Evolutionary conservation across 2,329 filamentous ascomycete species (phyloP), one percentile per base, ranked within the genome.

Genomic region (Curvularia sp.): DNA sequence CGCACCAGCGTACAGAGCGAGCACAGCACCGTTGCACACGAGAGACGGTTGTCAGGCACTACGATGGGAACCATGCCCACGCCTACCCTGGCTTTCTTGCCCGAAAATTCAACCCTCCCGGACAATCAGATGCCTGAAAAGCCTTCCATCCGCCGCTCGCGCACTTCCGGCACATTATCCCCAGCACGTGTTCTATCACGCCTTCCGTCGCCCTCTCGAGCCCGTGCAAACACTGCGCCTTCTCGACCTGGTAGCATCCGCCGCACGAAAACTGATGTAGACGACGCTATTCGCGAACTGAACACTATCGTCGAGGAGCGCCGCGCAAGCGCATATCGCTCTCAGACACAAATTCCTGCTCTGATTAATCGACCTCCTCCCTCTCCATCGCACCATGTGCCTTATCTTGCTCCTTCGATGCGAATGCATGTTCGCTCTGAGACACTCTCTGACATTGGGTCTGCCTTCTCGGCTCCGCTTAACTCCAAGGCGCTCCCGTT

Each of bases 301-400:
- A 82, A 83, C 68, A 81, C 78, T 22, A 82, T 82, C 51, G 77
- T 82, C 49, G 79, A 82, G 64, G 79, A 82, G 63, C 76, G 76
- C 15, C 71, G 79, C n/a, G 76, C 75, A 28, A 78, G 77, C 48
- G 72, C 73, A 8, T 75, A 74, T 57, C 68, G 72, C 30, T 71
- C 70, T 0, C 64, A 68, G 24, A 68, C 67, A 22, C 66, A 70
- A n/a, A 67, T 69, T 1, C 67, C 75, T 2, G 60, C 67, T 7
- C 59, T 73, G 41, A 63, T 65, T 68, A 66, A 65, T 51, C 63
- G 69, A 9, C 67, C 72, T 60, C 68, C 69, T 38, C 74, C 65
- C 9, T 76, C 75, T 0, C 75, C 75, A 20, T 72, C 72, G 10
- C 72, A 76, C 55, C 80, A 82, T 60, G 72, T 82, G 0, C 78